These are phyloP conservation scores for Ambrosia hybrid DNA, from an alignment of 140 eudicot species.

Conservation along the genomic window DNA sequence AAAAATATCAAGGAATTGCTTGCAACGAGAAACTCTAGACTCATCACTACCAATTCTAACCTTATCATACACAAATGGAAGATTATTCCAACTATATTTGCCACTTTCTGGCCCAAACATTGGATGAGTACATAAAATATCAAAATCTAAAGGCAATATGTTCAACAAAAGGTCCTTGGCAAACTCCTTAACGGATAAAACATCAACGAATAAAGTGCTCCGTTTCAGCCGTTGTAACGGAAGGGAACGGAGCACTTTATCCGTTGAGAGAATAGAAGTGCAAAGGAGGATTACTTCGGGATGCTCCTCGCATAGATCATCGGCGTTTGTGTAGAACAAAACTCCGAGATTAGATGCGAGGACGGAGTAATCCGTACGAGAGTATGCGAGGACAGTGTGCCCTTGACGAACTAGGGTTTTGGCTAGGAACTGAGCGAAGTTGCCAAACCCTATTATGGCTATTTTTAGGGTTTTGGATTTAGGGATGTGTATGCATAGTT, in stretches of 20 bases:
- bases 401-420: slow-evolving; percentile 64
- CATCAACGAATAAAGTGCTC: slow-evolving; percentile 81
- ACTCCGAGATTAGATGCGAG: slow-evolving; percentile 36
- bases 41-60: slow-evolving; percentile 68
- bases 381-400: slow-evolving; percentile 61
- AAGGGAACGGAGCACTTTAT: slow-evolving; percentile 51
- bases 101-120: slow-evolving; percentile 99
- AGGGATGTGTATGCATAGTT: slow-evolving; percentile 32
- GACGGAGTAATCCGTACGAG: slow-evolving; percentile 63
- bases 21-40: slow-evolving; percentile 47
- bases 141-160: slow-evolving; percentile 59
- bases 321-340: slow-evolving; percentile 49
- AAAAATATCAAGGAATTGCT: slow-evolving; percentile 60
- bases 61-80: slow-evolving; percentile 78
- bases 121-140: slow-evolving; percentile 84
- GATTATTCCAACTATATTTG: slow-evolving; percentile 59
- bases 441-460: slow-evolving; percentile 63
- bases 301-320: slow-evolving; percentile 90
- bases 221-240: slow-evolving; percentile 71
- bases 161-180: slow-evolving; percentile 57
- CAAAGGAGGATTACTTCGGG: slow-evolving; percentile 81
- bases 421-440: slow-evolving; percentile 64
- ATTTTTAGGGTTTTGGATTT: slow-evolving; percentile 54
- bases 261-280: slow-evolving; percentile 73
- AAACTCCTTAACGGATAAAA: slow-evolving; percentile 79